phyloP scores from a whole-genome alignment of 2,329 filamentous ascomycete genomes.

The Ceratocystiopsis brevicomis region DNA sequence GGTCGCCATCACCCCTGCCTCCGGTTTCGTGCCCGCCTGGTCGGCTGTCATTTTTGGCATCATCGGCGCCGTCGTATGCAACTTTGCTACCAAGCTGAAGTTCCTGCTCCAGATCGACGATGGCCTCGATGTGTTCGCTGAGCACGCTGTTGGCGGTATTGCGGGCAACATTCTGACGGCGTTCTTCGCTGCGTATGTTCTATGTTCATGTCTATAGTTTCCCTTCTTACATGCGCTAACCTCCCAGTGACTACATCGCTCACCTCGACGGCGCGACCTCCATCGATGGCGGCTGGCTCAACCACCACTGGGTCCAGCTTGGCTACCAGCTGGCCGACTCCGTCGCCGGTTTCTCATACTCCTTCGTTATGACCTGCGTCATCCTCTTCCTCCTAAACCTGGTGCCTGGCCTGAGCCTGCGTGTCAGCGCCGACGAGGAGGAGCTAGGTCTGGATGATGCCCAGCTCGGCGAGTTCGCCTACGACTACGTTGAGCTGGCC shows the following conservation, averaged over 20 bases:
- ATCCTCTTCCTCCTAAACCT: conserved; percentile 69
- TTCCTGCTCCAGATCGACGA: conserved; percentile 68
- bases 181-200: conserved; percentile 50
- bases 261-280: conserved; percentile 50
- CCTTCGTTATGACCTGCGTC: conserved; percentile 56
- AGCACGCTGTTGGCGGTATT: conserved; percentile 59
- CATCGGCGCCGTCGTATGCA: conserved; percentile 58
- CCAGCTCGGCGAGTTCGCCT: conserved; percentile 88
- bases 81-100: conserved; percentile 84
- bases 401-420: conserved; percentile 56
- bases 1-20: conserved; percentile 75
- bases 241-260: conserved; percentile 48
- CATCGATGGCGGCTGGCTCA: conserved; percentile 65
- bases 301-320: conserved; percentile 67
- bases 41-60: conserved; percentile 63
- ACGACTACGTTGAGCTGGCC: conserved; percentile 74
- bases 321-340: conserved; percentile 74
- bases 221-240: background rate
- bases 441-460: conserved; percentile 73
- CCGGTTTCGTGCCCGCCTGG: conserved; percentile 70
- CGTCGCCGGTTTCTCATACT: conserved; percentile 55
- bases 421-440: conserved; percentile 59
- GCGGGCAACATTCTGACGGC: conserved; percentile 64
- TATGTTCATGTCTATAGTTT: background rate
- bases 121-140: conserved; percentile 74